Evolutionary conservation across 2,329 filamentous ascomycete genomes (phyloP), one percentile per base, ranked within the genome.

Genomic region (Verticillium longisporum): DNA sequence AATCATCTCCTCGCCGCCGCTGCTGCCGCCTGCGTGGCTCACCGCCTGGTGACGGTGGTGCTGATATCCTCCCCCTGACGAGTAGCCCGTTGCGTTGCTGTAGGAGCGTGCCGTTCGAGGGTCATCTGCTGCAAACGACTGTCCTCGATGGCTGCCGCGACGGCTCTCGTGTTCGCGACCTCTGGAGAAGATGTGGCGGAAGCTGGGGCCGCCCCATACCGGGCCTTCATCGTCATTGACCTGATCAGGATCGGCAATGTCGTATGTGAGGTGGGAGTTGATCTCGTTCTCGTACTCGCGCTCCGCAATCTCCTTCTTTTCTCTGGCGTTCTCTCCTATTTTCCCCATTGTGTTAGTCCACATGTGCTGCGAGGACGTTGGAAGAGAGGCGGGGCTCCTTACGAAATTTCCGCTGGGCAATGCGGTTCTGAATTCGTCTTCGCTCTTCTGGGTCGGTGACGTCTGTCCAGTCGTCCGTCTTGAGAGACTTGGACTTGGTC

Each of bases 391-490:
- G 18, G 50, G 6, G n/a, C 18, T 33, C 11, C 87, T 69, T 81
- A 92, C 89, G 82, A 67, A 91, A 92, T 68, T 91, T 91, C 66
- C 89, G 81, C 69, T 92, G 89, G 1, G 89, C 89, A 63, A 91
- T 83, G 60, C 88, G 83, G 71, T 92, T 92, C 71, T 92, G 89
- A 58, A 92, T 88, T 63, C 88, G 86, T 64, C 89, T 80, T 69
- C 89, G 81, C 75, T 91, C 87, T 63, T 86, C 86, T 0, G 88
- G 87, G 66, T 92, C 88, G 6, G 83, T 83, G 54, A 92, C 81
- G 0, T 87, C 82, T 33, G 83, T 80, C 89, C 89, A 92, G 74
- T 91, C 85, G 64, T 89, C 81, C 2, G 76, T 76, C 65, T 80
- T 82, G 26, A 72, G 57, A 36, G 68, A 68, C 65, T 75, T 75